These are phyloP conservation scores for Crataegus laevigata DNA, from an alignment of 306 rosid genomes.

Conservation along the genomic window DNA sequence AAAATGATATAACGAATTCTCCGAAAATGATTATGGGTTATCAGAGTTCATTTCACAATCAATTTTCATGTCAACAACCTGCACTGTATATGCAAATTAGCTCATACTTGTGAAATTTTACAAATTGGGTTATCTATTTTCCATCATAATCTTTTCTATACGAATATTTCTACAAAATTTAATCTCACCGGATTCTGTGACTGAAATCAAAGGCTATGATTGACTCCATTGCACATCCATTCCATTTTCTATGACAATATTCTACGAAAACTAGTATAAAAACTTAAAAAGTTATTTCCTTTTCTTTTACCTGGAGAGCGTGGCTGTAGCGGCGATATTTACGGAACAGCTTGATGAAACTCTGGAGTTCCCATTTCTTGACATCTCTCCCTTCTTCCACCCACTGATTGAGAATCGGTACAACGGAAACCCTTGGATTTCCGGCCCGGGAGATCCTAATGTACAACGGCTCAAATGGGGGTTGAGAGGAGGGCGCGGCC, in stretches of 20 bases:
- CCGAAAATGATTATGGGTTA: neutral
- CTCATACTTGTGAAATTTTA: neutral
- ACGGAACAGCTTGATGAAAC: constrained; percentile 34
- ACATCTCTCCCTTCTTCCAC: constrained; percentile 37
- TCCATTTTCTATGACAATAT: neutral
- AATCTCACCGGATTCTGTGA: neutral
- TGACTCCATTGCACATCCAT: neutral
- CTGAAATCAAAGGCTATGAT: neutral
- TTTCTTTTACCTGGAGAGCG: constrained; percentile 54
- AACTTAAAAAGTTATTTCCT: neutral
- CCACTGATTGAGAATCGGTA: constrained; percentile 52
- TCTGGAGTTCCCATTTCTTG: constrained; percentile 19
- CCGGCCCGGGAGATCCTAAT: constrained; percentile 25
- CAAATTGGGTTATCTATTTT: neutral
- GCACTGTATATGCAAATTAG: neutral
- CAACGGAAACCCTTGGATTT: constrained; percentile 32
- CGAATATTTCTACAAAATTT: neutral
- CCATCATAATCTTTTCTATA: neutral
- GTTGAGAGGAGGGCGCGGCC: neutral
- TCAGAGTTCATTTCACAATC: neutral
- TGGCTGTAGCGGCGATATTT: constrained; percentile 41
- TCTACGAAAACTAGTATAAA: neutral
- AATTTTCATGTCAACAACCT: neutral
- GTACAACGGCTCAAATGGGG: constrained; percentile 25
- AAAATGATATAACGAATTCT: neutral